Conservation (phyloP, 441 rosid species). For the Corymbia citriodora region DNA sequence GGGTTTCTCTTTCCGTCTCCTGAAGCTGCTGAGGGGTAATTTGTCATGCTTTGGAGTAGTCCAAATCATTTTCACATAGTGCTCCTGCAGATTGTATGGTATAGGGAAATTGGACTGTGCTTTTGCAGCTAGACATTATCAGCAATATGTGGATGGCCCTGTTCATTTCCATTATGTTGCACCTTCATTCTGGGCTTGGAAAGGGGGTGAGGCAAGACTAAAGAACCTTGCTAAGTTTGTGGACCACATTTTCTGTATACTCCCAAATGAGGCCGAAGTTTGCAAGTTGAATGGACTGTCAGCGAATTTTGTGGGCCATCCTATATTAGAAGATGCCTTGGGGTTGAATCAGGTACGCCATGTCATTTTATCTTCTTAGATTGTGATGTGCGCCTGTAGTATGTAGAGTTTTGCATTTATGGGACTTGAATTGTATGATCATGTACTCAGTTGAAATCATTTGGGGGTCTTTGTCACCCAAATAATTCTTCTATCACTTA, state of each 20-base stretch:
- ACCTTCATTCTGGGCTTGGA: slow-evolving; percentile 98
- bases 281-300: slow-evolving; percentile 58
- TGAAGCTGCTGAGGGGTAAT: slow-evolving; percentile 70
- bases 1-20: slow-evolving; percentile 87
- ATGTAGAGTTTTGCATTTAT: background rate
- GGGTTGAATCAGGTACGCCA: slow-evolving; percentile 41
- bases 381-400: background rate
- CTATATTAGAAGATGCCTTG: slow-evolving; percentile 69
- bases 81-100: slow-evolving; percentile 20
- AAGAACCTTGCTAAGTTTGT: slow-evolving; percentile 54
- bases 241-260: slow-evolving; percentile 89
- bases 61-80: slow-evolving; percentile 4
- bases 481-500: background rate
- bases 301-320: slow-evolving; percentile 88
- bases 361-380: slow-evolving; percentile 3
- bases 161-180: slow-evolving; percentile 85
- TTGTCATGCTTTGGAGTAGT: background rate
- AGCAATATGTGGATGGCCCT: slow-evolving; percentile 22
- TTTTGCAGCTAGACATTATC: slow-evolving; percentile 73
- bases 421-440: background rate
- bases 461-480: background rate
- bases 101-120: slow-evolving; percentile 38
- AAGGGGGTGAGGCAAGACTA: slow-evolving; percentile 85
- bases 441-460: background rate
- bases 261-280: slow-evolving; percentile 63